A percentile compares a stretch with the other conserved stretches of the same genome.
phyloP scores from a whole-genome alignment of 495 filamentous ascomycete species.

The Gamarada debralockiae region DNA sequence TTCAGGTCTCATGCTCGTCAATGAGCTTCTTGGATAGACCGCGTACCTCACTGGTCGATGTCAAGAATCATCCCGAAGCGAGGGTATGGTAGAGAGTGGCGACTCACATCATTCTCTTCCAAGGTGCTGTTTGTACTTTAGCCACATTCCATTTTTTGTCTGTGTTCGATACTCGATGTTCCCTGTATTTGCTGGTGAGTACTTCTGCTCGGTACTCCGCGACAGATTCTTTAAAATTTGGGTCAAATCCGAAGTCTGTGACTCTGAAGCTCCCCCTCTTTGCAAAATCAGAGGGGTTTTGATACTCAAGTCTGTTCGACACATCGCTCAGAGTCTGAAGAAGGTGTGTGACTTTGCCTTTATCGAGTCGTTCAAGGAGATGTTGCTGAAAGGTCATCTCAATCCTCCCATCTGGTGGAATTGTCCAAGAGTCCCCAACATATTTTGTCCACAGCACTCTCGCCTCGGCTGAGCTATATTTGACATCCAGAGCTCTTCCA shows the following conservation, averaged over 20 bases:
- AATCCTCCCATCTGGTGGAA: conserved; percentile 12
- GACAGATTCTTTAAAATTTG: conserved; percentile 9
- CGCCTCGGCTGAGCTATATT: conserved; percentile 3
- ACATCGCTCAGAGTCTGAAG: conserved; percentile 6
- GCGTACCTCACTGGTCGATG: background rate
- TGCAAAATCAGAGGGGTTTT: background rate
- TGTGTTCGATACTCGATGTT: background rate
- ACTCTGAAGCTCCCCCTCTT: conserved; percentile 12
- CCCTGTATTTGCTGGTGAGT: conserved; percentile 1
- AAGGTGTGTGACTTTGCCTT: conserved; percentile 3
- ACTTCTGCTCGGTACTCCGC: conserved; percentile 8
- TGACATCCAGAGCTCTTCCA: conserved; percentile 8
- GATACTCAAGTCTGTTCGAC: conserved; percentile 5
- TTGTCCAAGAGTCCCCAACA: conserved; percentile 12
- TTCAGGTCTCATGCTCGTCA: conserved; percentile 12
- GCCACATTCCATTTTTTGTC: background rate
- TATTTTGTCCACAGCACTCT: conserved; percentile 3
- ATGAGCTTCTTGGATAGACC: conserved; percentile 12
- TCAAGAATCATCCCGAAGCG: background rate
- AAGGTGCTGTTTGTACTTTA: conserved; percentile 1
- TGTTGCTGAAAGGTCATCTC: conserved; percentile 14
- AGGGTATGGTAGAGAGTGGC: too few relatives aligned
- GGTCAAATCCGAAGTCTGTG: conserved; percentile 10
- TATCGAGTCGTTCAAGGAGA: conserved; percentile 8
- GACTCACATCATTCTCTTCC: conserved; percentile 15